Evolutionary conservation across 495 filamentous ascomycete species (phyloP), one percentile per base, ranked within the genome.

Genomic region (Xylaria telfairii): DNA sequence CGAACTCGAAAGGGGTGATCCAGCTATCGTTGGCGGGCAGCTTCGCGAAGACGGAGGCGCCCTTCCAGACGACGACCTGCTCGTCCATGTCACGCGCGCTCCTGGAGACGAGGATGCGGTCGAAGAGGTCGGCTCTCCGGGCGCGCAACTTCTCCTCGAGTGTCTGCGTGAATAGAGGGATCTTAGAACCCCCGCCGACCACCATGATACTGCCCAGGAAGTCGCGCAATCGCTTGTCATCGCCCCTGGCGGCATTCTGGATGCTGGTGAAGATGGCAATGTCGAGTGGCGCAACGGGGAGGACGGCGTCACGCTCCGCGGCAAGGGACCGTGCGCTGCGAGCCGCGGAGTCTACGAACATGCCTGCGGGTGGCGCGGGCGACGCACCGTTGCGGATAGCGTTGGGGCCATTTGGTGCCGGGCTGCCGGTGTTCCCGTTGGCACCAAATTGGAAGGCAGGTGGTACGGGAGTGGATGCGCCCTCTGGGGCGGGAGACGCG

Each of bases 51-150:
- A 99, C 93, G 75, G 94, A 97, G 4, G 92, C 96, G 2, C 96
- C 96, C 86, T 99, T 99, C 96, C 96, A 99, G 8, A 92, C 91
- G 39, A 98, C 92, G 7, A 97, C 94, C 78, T 97, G 93, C 28
- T 93, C 92, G 78, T 98, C 96, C 77, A 99, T 88, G 74, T 99
- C 96, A 71, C 96, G 81, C 1, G 96, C 96, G 44, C 93, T 95
- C 19, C 89, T 87, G 42, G 92, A 93, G 61, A 98, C 93, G 74
- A 98, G 86, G 71, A 99, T 94, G 71, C 94, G 90, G 71, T 95
- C 95, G 8, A 85, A 80, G 73, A 91, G 90, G 34, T 89, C 89
- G 12, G 93, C 93, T 39, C 91, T 85, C 34, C 89, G 83, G 59
- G 80, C 79, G 73, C 92, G 90, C 61, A 99, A 84, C 70, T 88